phyloP scores from a whole-genome alignment of 768 basidiomycete species.

The Porpolomopsis calyptriformis region DNA sequence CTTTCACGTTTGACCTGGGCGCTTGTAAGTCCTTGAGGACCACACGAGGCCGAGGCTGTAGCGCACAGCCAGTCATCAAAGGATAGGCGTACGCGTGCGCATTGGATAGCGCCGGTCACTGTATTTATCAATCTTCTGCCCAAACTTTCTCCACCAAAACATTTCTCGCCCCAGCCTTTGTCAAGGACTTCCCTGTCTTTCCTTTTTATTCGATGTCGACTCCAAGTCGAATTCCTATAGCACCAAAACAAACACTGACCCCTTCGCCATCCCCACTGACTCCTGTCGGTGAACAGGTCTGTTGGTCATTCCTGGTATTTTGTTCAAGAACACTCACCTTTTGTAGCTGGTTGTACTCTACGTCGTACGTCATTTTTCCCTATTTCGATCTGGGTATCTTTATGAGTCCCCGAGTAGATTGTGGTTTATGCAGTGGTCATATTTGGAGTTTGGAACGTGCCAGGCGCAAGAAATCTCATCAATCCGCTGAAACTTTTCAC shows the following conservation, averaged over 20 bases:
- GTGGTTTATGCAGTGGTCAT: conserved; percentile 80
- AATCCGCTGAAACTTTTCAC: conserved; percentile 80
- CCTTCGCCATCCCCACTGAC: conserved; percentile 34
- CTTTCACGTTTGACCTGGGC: too few species aligned
- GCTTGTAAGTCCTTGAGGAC: conserved; percentile 1
- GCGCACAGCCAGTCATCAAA: neutral
- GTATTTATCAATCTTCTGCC: neutral
- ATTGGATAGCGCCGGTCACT: neutral
- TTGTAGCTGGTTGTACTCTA: conserved; percentile 62
- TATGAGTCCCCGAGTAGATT: conserved; percentile 36
- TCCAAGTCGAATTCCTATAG: conserved; percentile 31
- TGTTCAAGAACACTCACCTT: conserved; percentile 16
- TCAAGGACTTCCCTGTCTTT: neutral
- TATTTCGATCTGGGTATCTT: conserved; percentile 6
- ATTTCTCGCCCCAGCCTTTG: too few species aligned
- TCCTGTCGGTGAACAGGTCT: conserved; percentile 65
- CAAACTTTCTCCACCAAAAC: too few species aligned
- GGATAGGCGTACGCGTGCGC: conserved; percentile 1
- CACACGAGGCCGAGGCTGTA: conserved; percentile 3
- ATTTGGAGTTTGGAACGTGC: conserved; percentile 83
- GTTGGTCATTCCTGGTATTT: conserved; percentile 15
- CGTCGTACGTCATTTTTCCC: conserved; percentile 41
- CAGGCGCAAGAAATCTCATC: conserved; percentile 66
- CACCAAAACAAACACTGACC: conserved; percentile 30
- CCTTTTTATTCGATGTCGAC: conserved; percentile 14